Evolutionary conservation across 192 early-diverging fungal genomes (phyloP).

Genomic region (Geranomyces michiganensis): DNA sequence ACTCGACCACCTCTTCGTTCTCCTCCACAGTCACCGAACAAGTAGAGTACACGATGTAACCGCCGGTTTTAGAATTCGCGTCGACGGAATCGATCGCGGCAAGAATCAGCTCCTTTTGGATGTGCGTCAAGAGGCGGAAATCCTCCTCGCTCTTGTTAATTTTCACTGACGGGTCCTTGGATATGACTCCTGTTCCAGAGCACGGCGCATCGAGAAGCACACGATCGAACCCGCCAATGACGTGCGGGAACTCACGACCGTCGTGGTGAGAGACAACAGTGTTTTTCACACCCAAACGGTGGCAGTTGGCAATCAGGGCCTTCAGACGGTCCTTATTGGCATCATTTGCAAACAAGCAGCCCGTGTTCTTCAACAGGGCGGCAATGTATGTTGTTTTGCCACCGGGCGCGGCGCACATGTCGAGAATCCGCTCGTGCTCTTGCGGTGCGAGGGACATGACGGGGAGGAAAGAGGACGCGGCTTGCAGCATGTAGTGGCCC

Average conservation of each 20-base stretch:
- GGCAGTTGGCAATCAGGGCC: conserved; percentile 88
- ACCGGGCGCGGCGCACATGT: conserved; percentile 98
- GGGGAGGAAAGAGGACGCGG: conserved; percentile 96
- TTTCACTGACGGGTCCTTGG: conserved; percentile 96
- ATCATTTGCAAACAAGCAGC: conserved; percentile 96
- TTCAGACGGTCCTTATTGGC: conserved; percentile 91
- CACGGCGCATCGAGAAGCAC: conserved; percentile 98
- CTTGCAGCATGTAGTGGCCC: conserved; percentile 99
- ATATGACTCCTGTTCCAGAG: conserved; percentile 97
- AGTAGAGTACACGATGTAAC: conserved; percentile 97
- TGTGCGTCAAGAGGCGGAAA: conserved; percentile 86
- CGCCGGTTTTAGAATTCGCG: conserved; percentile 90
- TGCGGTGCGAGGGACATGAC: conserved; percentile 95
- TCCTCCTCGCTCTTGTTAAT: conserved; percentile 91
- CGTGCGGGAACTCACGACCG: conserved; percentile 93
- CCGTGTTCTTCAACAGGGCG: conserved; percentile 96
- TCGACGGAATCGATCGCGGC: conserved; percentile 96
- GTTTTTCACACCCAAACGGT: conserved; percentile 86
- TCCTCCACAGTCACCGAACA: conserved; percentile 98
- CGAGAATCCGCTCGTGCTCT: conserved; percentile 90
- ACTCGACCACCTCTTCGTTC: conserved; percentile 96
- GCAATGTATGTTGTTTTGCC: conserved; percentile 98
- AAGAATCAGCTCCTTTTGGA: conserved; percentile 96
- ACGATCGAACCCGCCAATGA: conserved; percentile 97
- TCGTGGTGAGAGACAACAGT: conserved; percentile 94